A percentile compares a stretch with the other conserved stretches of the same genome.
phyloP scores from a whole-genome alignment of 805 yeast genomes.

The Metschnikowia noctiluminum region DNA sequence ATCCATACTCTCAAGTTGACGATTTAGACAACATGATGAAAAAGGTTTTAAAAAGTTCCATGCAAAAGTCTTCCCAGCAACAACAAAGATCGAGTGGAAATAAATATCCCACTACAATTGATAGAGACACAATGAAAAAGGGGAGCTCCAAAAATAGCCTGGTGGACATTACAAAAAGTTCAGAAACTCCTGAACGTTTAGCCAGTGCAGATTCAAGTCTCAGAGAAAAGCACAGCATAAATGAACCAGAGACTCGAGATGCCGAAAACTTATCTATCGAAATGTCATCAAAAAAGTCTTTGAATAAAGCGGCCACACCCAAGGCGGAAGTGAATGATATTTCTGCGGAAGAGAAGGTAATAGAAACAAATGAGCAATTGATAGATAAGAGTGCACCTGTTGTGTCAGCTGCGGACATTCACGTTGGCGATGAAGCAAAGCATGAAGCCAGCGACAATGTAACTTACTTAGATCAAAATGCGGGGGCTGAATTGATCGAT shows the following conservation, averaged over 20 bases:
- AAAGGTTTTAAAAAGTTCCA: conserved; percentile 33
- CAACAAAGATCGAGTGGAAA: neutral
- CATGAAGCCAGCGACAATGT: neutral
- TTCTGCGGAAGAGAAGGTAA: neutral
- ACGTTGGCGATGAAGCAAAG: neutral
- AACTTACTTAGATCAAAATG: neutral
- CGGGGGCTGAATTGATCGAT: neutral
- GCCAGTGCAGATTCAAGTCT: neutral
- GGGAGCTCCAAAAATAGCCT: neutral
- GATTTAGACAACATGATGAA: conserved; percentile 49
- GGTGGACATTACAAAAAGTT: neutral
- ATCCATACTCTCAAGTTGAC: conserved; percentile 45
- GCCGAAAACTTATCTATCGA: too few relatives aligned
- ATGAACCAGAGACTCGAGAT: too few relatives aligned
- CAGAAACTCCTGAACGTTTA: neutral
- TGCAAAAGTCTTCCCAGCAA: neutral
- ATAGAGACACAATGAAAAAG: neutral
- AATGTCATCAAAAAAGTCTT: too few relatives aligned
- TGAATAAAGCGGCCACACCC: neutral
- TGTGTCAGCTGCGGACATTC: conserved; percentile 7
- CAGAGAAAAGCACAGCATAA: too few relatives aligned
- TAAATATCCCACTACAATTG: too few relatives aligned
- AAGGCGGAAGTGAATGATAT: neutral
- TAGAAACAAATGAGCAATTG: conserved; percentile 8
- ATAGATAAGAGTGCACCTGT: conserved; percentile 6